These are phyloP conservation scores for Colletotrichum tropicicola DNA, from an alignment of 2,329 filamentous ascomycete genomes.

Conservation along the genomic window DNA sequence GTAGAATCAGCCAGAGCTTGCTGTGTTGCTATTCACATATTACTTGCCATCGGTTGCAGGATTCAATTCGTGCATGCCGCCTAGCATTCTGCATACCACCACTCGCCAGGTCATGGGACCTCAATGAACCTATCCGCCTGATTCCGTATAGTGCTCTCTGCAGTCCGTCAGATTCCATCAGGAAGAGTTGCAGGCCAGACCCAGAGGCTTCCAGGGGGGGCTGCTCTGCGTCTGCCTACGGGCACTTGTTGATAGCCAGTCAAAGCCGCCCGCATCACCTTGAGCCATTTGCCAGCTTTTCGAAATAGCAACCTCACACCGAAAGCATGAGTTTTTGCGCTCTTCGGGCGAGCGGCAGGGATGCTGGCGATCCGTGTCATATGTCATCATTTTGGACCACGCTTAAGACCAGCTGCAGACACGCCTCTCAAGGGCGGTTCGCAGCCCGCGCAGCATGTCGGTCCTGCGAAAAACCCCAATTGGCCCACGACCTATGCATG, in stretches of 20 bases:
- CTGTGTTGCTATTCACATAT: no score
- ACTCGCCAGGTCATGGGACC: neutral
- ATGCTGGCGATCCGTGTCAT: neutral
- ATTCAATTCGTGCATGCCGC: neutral
- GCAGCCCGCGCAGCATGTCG: constrained; percentile 1
- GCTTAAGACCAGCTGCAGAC: constrained; percentile 3
- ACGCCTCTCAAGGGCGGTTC: neutral
- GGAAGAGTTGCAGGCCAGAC: neutral
- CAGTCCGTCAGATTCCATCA: neutral
- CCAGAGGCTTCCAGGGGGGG: no score
- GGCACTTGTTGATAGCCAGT: neutral
- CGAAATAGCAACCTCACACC: neutral
- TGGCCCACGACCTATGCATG: constrained; percentile 7
- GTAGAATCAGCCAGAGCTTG: no score
- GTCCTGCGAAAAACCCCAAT: constrained; percentile 7
- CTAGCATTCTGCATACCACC: neutral
- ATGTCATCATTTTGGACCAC: constrained; percentile 12
- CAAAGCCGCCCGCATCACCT: constrained; percentile 9
- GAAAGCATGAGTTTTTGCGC: neutral
- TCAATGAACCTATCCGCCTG: neutral
- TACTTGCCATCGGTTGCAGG: neutral
- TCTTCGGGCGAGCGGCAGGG: neutral
- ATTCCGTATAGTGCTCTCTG: neutral
- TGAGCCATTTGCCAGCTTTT: neutral
- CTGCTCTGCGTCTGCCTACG: neutral